Evolutionary conservation across 352 stramenopile genomes (phyloP).

Genomic region (Peronosclerospora sorghi): DNA sequence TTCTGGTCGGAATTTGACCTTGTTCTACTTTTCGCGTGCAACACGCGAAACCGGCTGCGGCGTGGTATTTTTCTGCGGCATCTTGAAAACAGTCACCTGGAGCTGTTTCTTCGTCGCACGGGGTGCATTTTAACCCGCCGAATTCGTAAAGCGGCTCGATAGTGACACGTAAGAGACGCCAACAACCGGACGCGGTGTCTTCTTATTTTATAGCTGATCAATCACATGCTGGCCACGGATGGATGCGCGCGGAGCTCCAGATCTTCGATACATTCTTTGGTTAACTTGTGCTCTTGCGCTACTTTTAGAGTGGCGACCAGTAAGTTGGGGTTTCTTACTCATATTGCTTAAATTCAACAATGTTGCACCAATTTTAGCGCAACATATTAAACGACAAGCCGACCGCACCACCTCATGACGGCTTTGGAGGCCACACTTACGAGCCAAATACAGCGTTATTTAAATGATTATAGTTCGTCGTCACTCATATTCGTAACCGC

Average conservation of each 20-base stretch:
- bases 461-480: no score
- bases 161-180: constrained; percentile 58
- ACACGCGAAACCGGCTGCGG: constrained; percentile 12
- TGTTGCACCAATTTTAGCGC: neutral
- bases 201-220: constrained; percentile 33
- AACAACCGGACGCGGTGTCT: constrained; percentile 18
- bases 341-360: no score
- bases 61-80: constrained; percentile 21
- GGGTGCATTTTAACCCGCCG: constrained; percentile 37
- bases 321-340: neutral
- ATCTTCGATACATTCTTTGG: constrained; percentile 20
- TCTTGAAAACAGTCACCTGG: constrained; percentile 27
- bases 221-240: constrained; percentile 53
- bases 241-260: constrained; percentile 29
- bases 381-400: neutral
- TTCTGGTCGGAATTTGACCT: no score
- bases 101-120: constrained; percentile 17
- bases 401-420: constrained; percentile 4
- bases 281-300: neutral
- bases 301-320: neutral
- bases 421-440: constrained; percentile 37
- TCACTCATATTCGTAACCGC: no score
- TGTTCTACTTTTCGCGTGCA: constrained; percentile 7
- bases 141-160: constrained; percentile 62
- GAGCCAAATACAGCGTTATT: constrained; percentile 37